These are phyloP conservation scores for Pisolithus marmoratus DNA, from an alignment of 768 basidiomycete genomes.

Conservation along the genomic window DNA sequence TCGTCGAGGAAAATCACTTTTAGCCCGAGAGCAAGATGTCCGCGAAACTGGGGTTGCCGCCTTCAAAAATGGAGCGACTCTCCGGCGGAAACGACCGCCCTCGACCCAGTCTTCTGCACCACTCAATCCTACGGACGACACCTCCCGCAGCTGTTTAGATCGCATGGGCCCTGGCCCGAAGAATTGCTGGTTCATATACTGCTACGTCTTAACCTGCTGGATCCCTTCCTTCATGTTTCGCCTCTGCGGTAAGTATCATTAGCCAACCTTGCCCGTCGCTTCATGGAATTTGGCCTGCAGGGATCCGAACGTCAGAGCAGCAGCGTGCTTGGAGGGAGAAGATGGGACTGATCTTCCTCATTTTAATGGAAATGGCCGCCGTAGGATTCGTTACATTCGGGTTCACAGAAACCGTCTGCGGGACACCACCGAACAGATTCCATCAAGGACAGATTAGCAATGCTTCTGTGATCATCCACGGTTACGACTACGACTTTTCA, in stretches of 20 bases:
- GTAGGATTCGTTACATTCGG: constrained; percentile 99
- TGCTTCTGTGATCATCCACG: constrained; percentile 88
- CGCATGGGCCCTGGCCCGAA: constrained; percentile 83
- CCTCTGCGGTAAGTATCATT: constrained; percentile 61
- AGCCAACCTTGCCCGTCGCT: not conserved
- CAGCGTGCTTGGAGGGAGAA: constrained; percentile 99
- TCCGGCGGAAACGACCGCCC: constrained; percentile 62
- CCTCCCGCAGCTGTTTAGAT: constrained; percentile 52
- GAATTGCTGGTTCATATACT: constrained; percentile 94
- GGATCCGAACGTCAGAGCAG: constrained; percentile 84
- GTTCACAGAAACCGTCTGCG: constrained; percentile 92
- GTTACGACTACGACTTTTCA: constrained; percentile 88
- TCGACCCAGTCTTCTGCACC: constrained; percentile 36
- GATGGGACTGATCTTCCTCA: constrained; percentile 84
- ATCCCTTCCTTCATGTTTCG: constrained; percentile 75
- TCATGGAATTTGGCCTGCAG: constrained; percentile 33
- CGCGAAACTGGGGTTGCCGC: constrained; percentile 90
- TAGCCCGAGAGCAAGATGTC: constrained; percentile 85
- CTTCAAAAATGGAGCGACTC: constrained; percentile 80
- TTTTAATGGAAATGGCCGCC: constrained; percentile 76
- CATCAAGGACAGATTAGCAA: constrained; percentile 73
- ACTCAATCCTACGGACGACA: constrained; percentile 29
- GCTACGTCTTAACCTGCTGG: constrained; percentile 75
- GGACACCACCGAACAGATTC: constrained; percentile 77
- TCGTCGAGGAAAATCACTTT: constrained; percentile 82